Base-by-base conservation (phyloP, 2,329 filamentous ascomycete species). In the Penicillium frequentans region DNA sequence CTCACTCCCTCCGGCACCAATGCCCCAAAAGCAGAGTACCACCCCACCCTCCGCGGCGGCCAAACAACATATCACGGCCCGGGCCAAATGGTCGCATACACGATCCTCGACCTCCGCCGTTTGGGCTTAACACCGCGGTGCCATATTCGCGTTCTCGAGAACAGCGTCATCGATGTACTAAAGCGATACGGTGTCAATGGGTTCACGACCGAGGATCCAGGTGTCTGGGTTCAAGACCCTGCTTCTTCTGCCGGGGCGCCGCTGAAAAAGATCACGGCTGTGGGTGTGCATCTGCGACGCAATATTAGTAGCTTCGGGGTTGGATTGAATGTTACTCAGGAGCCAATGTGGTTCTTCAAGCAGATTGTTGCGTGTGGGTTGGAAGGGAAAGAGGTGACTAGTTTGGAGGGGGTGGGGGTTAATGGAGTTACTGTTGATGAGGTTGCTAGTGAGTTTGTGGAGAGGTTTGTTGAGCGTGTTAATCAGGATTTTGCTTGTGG, bases 21-120 rank as follows among this genome's bases (percentile, higher is more conserved):
- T 31, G 57, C 71, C 31, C 77, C 77, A 35, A 65, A 71, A 26
- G 89, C 88, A 3, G 79, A 84, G n/a, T 85, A 95, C 65, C 75
- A 85, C 44, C 82, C 87, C 66, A 89, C 90, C 14, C 83, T 86
- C n/a, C 87, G 95, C 54, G 95, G 95, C 59, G 95, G 95, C 0
- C 86, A 96, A 63, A 93, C 91, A 0, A 98, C 95, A 3, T 98
- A 96, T 78, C 95, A 99, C 72, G 95, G 93, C 0, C 95, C 93
- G 0, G 93, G 93, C 0, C 95, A 99, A 73, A 77, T 96, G 49
- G 90, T 97, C 35, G 86, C 93, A n/a, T 99, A 96, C 80, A 91
- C 93, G 3, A 85, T 97, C 50, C 73, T 96, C n/a, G 91, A 96
- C 73, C 82, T 98, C 55, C 85, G 85, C 54, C 81, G 84, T 11